A percentile compares a stretch with the other conserved stretches of the same genome.
phyloP scores from a whole-genome alignment of 1,284 basidiomycete species.

The Sutorius eximius region DNA sequence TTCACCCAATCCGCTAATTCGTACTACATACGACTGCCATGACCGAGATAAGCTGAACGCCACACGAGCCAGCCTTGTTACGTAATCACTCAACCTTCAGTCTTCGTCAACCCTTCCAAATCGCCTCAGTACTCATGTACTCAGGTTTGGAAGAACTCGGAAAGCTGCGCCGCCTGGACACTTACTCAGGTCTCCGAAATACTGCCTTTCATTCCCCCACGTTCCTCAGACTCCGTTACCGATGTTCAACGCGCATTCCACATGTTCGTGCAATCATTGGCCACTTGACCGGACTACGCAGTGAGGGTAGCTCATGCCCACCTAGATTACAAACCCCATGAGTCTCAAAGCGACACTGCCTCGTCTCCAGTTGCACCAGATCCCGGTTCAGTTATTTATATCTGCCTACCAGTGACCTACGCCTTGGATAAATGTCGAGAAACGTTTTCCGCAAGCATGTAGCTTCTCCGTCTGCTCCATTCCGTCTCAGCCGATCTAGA shows the following conservation, averaged over 20 bases:
- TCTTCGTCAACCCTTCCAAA: conserved; percentile 1
- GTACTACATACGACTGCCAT: not conserved
- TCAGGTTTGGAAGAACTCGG: conserved; percentile 3
- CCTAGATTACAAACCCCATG: conserved; percentile 26
- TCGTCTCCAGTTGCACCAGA: conserved; percentile 13
- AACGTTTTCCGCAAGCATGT: conserved; percentile 11
- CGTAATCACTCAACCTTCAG: conserved; percentile 7
- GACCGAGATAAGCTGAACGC: not conserved
- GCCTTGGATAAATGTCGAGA: conserved; percentile 1
- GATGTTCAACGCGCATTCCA: conserved; percentile 33
- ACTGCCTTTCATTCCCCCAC: conserved; percentile 22
- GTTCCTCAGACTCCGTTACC: conserved; percentile 29
- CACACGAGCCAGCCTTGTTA: conserved; percentile 1
- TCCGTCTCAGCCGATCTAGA: conserved; percentile 2
- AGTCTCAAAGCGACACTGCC: conserved; percentile 19
- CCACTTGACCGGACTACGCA: conserved; percentile 29
- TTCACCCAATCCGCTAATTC: not conserved
- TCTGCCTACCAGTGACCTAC: conserved; percentile 1
- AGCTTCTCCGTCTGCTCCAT: not conserved
- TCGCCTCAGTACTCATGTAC: not conserved
- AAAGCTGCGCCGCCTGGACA: conserved; percentile 15
- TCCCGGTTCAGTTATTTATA: conserved; percentile 8
- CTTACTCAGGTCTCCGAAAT: conserved; percentile 14
- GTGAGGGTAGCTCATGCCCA: conserved; percentile 29
- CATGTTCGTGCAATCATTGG: conserved; percentile 34